Base-by-base conservation (phyloP, 139 green algal genomes). In the Klebsormidium nitens region DNA sequence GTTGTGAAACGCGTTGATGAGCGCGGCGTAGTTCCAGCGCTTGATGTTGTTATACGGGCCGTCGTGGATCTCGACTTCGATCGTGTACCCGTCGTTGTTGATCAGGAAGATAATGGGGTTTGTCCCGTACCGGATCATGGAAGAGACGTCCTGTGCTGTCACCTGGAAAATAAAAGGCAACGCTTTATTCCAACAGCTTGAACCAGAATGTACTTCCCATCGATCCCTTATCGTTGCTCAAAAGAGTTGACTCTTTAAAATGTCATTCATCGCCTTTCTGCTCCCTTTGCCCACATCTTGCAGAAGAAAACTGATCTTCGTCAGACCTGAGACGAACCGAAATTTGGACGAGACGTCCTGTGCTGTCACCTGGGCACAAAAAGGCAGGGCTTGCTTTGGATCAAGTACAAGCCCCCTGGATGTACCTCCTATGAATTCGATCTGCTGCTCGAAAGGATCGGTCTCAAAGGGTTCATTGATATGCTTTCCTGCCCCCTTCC, bases 51-150 rank as follows among this genome's bases (percentile, higher is more conserved):
- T 85, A 6, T 74, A 58, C 5, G 83, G 75, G 0, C 87, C 85
- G 36, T 89, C 81, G 67, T 91, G 87, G 44, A 91, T 92, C 59
- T 92, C 76, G 49, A 89, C 75, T 59, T 83, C 72, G 32, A 80
- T 80, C 2, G 71, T 69, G 58, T 55, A 70, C 1, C 72, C 82
- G 0, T 50, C 75, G 64, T 95, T 95, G 81, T 95, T 95, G 75
- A 94, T 82, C 2, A 95, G 84, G 59, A 95, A 74, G 60, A 95
- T 91, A 66, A 95, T 82, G 23, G 89, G 87, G 61, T 84, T 83
- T 11, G 77, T 32, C 2, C 55, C 36, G 61, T 83, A 89, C 1
- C 84, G 74, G 59, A 95, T 76, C 82, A 95, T 89, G n/a, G 81
- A 91, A 4, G 78, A 83, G 34, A 94, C 28, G 29, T 83, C 85